phyloP scores from a whole-genome alignment of 768 basidiomycete species.

The Boletellus sp. region DNA sequence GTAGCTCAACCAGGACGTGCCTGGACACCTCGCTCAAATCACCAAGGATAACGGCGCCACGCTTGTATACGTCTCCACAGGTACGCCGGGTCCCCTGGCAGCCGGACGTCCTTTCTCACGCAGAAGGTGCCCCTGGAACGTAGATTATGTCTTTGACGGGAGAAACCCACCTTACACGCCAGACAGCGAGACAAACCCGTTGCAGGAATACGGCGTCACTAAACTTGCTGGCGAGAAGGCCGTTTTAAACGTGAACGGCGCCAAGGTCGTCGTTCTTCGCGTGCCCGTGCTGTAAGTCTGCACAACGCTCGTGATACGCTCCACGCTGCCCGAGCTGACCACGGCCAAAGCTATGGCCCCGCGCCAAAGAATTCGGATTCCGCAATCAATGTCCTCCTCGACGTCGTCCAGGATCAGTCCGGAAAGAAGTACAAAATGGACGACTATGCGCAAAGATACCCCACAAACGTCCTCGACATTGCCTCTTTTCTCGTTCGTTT shows the following conservation, averaged over 20 bases:
- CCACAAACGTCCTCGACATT: conserved; percentile 87
- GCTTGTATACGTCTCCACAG: conserved; percentile 91
- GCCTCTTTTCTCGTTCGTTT: conserved; percentile 80
- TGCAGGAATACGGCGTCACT: conserved; percentile 83
- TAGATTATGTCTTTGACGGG: conserved; percentile 96
- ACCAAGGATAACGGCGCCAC: conserved; percentile 59
- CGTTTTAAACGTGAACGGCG: conserved; percentile 56
- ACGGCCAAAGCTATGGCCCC: conserved; percentile 72
- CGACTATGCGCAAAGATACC: conserved; percentile 88
- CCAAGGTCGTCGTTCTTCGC: conserved; percentile 67
- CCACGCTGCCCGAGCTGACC: conserved; percentile 1
- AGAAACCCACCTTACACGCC: conserved; percentile 87
- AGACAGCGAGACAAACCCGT: conserved; percentile 67
- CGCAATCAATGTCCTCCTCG: conserved; percentile 85
- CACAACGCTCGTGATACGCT: neutral
- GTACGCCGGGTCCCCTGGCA: conserved; percentile 30
- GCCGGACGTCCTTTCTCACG: conserved; percentile 4
- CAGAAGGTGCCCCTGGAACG: neutral
- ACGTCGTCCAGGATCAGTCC: conserved; percentile 82
- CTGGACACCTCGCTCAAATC: conserved; percentile 66
- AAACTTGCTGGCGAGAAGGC: conserved; percentile 86
- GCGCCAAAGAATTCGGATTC: conserved; percentile 81
- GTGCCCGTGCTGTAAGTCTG: conserved; percentile 80
- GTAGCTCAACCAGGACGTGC: conserved; percentile 79
- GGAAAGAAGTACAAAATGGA: conserved; percentile 95